Percentiles rank a stretch among this genome's conserved stretches.
phyloP scores from a whole-genome alignment of 257 asterid species.

The Lycium ferocissimum region DNA sequence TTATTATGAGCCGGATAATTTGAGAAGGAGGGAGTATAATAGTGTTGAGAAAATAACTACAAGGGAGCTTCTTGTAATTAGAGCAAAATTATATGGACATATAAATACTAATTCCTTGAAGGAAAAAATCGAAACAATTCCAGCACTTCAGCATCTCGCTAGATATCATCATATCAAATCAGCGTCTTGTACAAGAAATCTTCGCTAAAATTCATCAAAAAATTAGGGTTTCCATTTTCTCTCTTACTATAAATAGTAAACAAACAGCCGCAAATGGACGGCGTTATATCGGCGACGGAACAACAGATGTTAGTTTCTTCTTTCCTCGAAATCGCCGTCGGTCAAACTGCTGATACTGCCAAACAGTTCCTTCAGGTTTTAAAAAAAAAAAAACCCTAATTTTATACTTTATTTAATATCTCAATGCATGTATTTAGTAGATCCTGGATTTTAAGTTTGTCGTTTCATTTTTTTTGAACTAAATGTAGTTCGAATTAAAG shows the following conservation, averaged over 20 bases:
- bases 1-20: too few relatives aligned
- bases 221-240: constrained; percentile 6
- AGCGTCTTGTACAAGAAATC: neutral
- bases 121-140: neutral
- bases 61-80: neutral
- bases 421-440: neutral
- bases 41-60: too few relatives aligned
- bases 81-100: neutral
- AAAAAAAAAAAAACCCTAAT: neutral
- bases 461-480: too few relatives aligned
- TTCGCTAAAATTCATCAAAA: neutral
- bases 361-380: constrained; percentile 87
- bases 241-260: neutral
- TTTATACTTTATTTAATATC: too few relatives aligned
- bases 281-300: constrained; percentile 51
- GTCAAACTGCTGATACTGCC: constrained; percentile 82
- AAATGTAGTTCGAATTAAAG: too few relatives aligned
- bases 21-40: too few relatives aligned
- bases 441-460: too few relatives aligned
- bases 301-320: constrained; percentile 72
- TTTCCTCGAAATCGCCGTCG: constrained; percentile 88
- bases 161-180: neutral
- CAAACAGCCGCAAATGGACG: constrained; percentile 53
- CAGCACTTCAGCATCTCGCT: neutral
- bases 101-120: neutral